These are phyloP conservation scores for Piper betle DNA, from an alignment of 164 flowering plant species.

Conservation along the genomic window DNA sequence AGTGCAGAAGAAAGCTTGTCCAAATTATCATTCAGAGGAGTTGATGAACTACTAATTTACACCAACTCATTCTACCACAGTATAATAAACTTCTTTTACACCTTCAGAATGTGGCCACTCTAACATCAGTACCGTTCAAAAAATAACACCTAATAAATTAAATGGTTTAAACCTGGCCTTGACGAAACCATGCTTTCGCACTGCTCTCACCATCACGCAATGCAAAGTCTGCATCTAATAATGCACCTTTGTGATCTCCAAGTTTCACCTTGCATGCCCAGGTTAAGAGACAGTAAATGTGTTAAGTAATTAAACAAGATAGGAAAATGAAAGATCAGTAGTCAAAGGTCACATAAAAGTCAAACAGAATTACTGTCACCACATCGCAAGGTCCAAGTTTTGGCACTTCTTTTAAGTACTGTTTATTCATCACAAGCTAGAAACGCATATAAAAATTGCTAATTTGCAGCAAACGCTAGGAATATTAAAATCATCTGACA, in stretches of 20 bases:
- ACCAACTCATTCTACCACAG: too few relatives aligned
- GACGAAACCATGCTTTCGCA: slow-evolving; percentile 86
- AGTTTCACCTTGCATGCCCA: slow-evolving; percentile 91
- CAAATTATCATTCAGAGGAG: too few relatives aligned
- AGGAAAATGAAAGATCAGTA: background rate
- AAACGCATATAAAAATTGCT: too few relatives aligned
- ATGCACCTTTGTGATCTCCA: slow-evolving; percentile 84
- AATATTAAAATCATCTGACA: too few relatives aligned
- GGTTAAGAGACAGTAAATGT: background rate
- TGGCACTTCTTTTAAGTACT: background rate
- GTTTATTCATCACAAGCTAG: background rate
- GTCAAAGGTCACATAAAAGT: background rate
- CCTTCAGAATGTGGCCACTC: background rate
- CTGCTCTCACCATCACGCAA: slow-evolving; percentile 78
- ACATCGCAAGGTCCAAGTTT: background rate
- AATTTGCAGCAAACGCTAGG: too few relatives aligned
- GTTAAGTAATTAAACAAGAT: background rate
- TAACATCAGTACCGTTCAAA: background rate
- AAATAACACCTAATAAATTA: background rate
- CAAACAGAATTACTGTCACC: background rate
- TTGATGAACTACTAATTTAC: too few relatives aligned
- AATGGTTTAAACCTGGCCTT: slow-evolving; percentile 72
- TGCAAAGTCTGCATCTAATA: slow-evolving; percentile 86
- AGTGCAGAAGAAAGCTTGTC: too few relatives aligned
- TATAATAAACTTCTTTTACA: background rate